Conservation (phyloP, 345 rosid species). For the Heritiera fomes region DNA sequence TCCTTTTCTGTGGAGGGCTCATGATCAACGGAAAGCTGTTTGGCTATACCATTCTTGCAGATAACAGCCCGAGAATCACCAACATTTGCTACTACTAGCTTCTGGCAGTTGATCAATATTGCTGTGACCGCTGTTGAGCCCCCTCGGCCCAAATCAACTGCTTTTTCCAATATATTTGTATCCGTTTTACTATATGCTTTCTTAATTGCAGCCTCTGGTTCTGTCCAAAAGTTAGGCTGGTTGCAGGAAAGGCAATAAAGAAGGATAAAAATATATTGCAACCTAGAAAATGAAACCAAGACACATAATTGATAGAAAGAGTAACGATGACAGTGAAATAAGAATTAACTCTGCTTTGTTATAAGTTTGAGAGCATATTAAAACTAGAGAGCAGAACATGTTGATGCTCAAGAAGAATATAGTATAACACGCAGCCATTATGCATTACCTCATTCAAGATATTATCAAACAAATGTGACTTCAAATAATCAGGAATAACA, state of each 20-base stretch:
- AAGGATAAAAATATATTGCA: not conserved
- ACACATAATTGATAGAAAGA: not conserved
- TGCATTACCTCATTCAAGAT: constrained; percentile 73
- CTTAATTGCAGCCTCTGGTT: constrained; percentile 69
- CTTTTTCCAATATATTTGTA: constrained; percentile 59
- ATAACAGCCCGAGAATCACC: constrained; percentile 95
- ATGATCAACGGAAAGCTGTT: constrained; percentile 85
- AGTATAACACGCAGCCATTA: not conserved
- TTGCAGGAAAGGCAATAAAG: constrained; percentile 7
- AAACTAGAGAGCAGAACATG: not conserved
- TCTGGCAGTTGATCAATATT: constrained; percentile 69
- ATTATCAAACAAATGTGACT: constrained; percentile 70
- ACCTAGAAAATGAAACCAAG: not conserved
- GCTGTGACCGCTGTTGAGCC: constrained; percentile 98
- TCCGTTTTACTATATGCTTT: constrained; percentile 74
- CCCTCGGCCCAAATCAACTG: constrained; percentile 74
- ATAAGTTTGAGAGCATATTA: not conserved
- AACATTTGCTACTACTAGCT: constrained; percentile 82
- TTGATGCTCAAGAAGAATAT: not conserved
- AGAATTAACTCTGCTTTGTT: not conserved
- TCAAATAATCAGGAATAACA: constrained; percentile 70
- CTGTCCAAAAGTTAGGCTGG: constrained; percentile 77
- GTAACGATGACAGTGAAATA: not conserved
- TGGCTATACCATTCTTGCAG: constrained; percentile 63
- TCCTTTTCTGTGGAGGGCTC: constrained; percentile 73